A percentile compares a stretch with the other conserved stretches of the same genome.
Conservation (phyloP, 805 yeast species). For the Lipomyces kockii region DNA sequence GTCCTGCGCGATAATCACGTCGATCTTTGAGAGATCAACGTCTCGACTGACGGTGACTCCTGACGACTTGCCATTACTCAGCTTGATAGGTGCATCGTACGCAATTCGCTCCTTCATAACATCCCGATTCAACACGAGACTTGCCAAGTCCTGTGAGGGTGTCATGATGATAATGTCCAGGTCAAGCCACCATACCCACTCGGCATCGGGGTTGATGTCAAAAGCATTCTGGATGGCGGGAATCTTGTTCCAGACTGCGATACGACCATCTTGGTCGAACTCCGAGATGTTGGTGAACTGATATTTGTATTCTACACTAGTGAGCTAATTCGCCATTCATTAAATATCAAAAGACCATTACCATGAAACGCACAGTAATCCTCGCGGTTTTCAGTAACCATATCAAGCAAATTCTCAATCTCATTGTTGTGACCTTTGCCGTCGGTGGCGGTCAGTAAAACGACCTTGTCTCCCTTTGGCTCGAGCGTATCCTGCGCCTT, state of each 20-base stretch:
- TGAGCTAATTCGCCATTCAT: background rate
- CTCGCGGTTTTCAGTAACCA: conserved; percentile 41
- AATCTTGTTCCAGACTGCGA: conserved; percentile 43
- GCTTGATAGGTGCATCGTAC: conserved; percentile 27
- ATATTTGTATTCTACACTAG: conserved; percentile 35
- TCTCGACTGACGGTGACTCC: conserved; percentile 9
- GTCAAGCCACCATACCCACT: conserved; percentile 50
- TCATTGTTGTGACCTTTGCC: conserved; percentile 35
- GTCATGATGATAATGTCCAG: conserved; percentile 45
- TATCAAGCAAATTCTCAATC: conserved; percentile 26
- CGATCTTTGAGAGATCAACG: conserved; percentile 46
- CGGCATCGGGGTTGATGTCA: conserved; percentile 43
- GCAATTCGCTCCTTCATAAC: conserved; percentile 38
- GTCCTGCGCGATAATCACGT: conserved; percentile 77
- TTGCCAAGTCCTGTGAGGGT: conserved; percentile 40
- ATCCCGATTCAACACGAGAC: conserved; percentile 41
- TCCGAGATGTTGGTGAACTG: conserved; percentile 40
- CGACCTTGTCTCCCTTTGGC: conserved; percentile 35
- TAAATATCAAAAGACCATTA: background rate
- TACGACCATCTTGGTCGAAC: conserved; percentile 17
- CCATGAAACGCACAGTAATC: conserved; percentile 45
- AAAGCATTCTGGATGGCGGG: conserved; percentile 45
- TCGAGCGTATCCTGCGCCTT: conserved; percentile 17
- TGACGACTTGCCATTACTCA: conserved; percentile 16
- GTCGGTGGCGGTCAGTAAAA: conserved; percentile 38